Evolutionary conservation across 352 stramenopile species (phyloP), one percentile per base, ranked within the genome.

Genomic region (Globisporangium sylvaticum): DNA sequence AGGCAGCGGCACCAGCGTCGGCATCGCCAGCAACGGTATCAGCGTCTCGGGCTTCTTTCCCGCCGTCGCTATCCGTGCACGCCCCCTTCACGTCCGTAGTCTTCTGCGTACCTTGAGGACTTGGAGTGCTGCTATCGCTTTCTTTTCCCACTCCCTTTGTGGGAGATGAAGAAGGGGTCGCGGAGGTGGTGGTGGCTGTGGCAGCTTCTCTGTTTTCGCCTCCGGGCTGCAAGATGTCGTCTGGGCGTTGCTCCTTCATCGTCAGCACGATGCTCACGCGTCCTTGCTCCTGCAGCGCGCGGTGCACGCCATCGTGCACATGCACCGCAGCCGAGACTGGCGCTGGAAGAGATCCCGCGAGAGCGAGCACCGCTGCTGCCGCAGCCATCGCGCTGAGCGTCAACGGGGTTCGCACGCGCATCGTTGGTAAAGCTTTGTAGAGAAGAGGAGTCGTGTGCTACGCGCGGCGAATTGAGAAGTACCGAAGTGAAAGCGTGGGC

Each of bases 181-280:
- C 24, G 4, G n/a, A n/a, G n/a, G 27, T 20, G 54, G 18, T 27
- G 27, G 29, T 22, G 5, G 54, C 10, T 27, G 18, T 15, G 18
- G 24, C n/a, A 1, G 54, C 63, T 18, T 63, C 63, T 50, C 39
- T 46, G 39, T 50, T 63, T 32, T 63, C 39, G 14, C 8, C 39
- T 8, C n/a, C 44, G 6, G 59, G 44, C 12, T 57, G 52, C 24
- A 74, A 54, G 12, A 80, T 53, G n/a, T 68, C 65, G 20, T 59
- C 48, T 0, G 74, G 74, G 3, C 72, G 58, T 15, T 55, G 46
- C 14, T 77, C 67, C 39, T 74, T 74, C 64, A 83, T 69, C 9
- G 72, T 68, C 18, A 83, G 62, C 24, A 83, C 73, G 53, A 83
- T 68, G 32, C 66, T 80, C n/a, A 70, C 60, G 15, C 61, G 62